Evolutionary conservation across 2,329 filamentous ascomycete species (phyloP), one percentile per base, ranked within the genome.

Genomic region (Penicillium sp.): DNA sequence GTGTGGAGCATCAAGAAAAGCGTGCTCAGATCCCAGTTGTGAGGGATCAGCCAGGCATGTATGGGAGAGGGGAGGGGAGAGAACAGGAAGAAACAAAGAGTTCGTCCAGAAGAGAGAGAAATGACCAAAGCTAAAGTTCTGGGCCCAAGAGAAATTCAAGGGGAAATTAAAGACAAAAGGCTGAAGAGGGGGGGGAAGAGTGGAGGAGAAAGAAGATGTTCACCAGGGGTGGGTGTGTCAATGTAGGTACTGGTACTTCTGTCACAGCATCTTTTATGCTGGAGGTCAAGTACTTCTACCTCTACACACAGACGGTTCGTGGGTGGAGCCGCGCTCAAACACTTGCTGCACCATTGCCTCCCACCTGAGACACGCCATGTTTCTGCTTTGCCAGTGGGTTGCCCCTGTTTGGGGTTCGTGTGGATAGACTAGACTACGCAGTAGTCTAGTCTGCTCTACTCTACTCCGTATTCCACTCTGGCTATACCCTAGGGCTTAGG

Each of bases 351-450:
- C 29, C 29, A 33, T 50, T 46, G 23, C 16, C 43, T n/a, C n/a
- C n/a, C n/a, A 40, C 31, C 67, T 71, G 69, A 71, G 69, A 71
- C 69, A 71, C 63, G 60, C 61, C 56, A 56, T 65, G 68, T 71
- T 71, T 71, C 67, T 66, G 56, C 16, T 51, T 42, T 43, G 24
- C 24, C 59, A 60, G 28, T 46, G 16, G 16, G 16, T 16, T n/a
- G 7, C 3, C 10, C 36, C 36, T 40, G 36, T 23, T 19, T 46
- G 29, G 24, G 39, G 21, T 37, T 31, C 29, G 33, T 36, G 36
- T 23, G n/a, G n/a, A n/a, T n/a, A n/a, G n/a, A n/a, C n/a, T n/a
- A n/a, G n/a, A n/a, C n/a, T n/a, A n/a, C n/a, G n/a, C n/a, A n/a
- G n/a, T n/a, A n/a, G n/a, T n/a, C n/a, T n/a, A n/a, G n/a, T n/a